Evolutionary conservation across 176 grass and related monocot species (phyloP), one percentile per base, ranked within the genome.

Genomic region (Carex cristatella): DNA sequence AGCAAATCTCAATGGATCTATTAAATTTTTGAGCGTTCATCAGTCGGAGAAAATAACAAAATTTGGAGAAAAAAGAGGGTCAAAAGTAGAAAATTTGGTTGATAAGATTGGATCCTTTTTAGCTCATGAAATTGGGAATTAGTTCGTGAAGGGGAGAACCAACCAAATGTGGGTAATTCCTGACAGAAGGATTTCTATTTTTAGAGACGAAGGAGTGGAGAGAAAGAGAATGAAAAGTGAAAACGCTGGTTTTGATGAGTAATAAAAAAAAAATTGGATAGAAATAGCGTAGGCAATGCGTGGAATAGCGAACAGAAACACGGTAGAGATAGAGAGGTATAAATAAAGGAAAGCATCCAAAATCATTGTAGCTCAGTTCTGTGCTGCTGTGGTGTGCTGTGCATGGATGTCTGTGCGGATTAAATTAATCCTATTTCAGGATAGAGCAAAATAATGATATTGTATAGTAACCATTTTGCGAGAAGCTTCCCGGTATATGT

Each of bases 101-200:
- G 76, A 18, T 81, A 84, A 81, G 46, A 15, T 55, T 42, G 35
- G 48, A 30, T 48, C 37, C 51, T 86, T 65, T 40, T 48, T 32
- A 35, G 35, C 48, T 31, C 11, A 27, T 54, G 31, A 14, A 79
- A 79, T 81, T 55, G 58, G 44, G 56, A 79, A 67, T 64, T 64
- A 30, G 73, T 58, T 69, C 44, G 46, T 51, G 72, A 68, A 68
- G 28, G 10, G 32, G 10, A 79, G 70, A 86, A 80, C 74, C 42
- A 76, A 80, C 15, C 60, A 86, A 10, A 69, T 53, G 31, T 54
- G 4, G 75, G 74, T 16, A 57, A 64, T 38, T 80, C 55, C 61
- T 65, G 60, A 54, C 59, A 86, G 76, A 67, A 81, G 59, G 73
- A 46, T 69, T 81, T 80, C 85, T 86, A 54, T 65, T 79, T 70